Base-by-base conservation (phyloP, 768 basidiomycete species). In the Phylloporus scabripes region DNA sequence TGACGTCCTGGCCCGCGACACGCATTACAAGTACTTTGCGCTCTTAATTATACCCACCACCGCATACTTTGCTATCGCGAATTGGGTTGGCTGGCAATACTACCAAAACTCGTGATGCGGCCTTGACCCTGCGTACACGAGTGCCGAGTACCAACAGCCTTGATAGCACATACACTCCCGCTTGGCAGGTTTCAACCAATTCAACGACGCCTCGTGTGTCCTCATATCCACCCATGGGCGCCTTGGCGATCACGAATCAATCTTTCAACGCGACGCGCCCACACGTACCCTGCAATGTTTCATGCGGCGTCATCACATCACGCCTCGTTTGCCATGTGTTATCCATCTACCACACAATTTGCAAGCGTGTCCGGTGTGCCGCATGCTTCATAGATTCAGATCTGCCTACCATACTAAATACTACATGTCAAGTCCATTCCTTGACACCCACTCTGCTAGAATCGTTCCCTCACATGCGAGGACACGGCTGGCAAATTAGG, bases 61-160 rank as follows among this genome's bases (percentile, higher is more conserved):
- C 9, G 75, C 85, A 34, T 93, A 91, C 69, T 95, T 93, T 66
- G 87, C 92, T 46, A 98, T 98, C 60, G 92, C 92, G 36, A 97
- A 97, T 61, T 98, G 95, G 95, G 90, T 95, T 33, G 94, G 94
- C 36, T 97, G 93, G 92, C 92, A 97, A 67, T 96, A 92, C 67
- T 97, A 91, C 64, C 82, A 87, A 38, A 92, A 93, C 66, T 91
- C 92, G 10, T 94, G 67, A 80, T n/a, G 34, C n/a, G n/a, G n/a
- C n/a, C n/a, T n/a, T n/a, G 34, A 32, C 44, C 50, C 48, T 36
- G 38, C 23, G 23, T 12, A 47, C 26, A 28, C 26, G 26, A 28
- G 21, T 23, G 21, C 21, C 50, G 53, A 33, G 24, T 47, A 34
- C 29, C 45, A n/a, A 37, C 58, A 32, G n/a, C 14, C 20, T 18